phyloP scores from a whole-genome alignment of 352 stramenopile species.

The Phytopythium helicoides region DNA sequence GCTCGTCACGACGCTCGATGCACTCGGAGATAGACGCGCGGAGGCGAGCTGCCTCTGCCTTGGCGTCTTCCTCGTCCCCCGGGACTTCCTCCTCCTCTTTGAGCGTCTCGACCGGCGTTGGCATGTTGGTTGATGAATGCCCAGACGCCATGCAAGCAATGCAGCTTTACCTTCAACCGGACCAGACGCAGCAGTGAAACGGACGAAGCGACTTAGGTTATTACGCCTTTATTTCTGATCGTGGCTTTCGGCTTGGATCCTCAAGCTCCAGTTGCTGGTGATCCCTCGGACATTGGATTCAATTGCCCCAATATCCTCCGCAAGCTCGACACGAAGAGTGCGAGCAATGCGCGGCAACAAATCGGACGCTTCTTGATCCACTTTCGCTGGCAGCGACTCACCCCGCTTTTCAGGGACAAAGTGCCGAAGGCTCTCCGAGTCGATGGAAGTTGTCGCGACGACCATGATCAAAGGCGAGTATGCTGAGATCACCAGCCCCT shows the following conservation, averaged over 20 bases:
- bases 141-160: not conserved
- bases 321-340: not conserved
- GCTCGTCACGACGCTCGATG: slow-evolving; percentile 50
- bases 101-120: slow-evolving; percentile 6
- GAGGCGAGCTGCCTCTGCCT: slow-evolving; percentile 38
- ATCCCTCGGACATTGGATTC: no score
- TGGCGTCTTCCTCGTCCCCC: slow-evolving; percentile 48
- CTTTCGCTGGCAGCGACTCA: not conserved
- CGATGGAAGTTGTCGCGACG: slow-evolving; percentile 2
- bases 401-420: not conserved
- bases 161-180: not conserved
- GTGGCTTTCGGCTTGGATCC: not conserved
- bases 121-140: not conserved
- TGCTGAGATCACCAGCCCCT: slow-evolving; percentile 18
- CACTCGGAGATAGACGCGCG: slow-evolving; percentile 51
- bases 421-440: not conserved
- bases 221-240: not conserved
- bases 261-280: not conserved
- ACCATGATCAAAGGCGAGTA: slow-evolving; percentile 20
- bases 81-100: slow-evolving; percentile 11
- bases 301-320: not conserved
- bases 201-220: not conserved
- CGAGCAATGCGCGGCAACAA: not conserved
- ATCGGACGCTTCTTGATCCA: not conserved
- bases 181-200: slow-evolving; percentile 1